Evolutionary conservation across 768 basidiomycete genomes (phyloP), one percentile per base, ranked within the genome.

Genomic region (Lenzites betulinus): DNA sequence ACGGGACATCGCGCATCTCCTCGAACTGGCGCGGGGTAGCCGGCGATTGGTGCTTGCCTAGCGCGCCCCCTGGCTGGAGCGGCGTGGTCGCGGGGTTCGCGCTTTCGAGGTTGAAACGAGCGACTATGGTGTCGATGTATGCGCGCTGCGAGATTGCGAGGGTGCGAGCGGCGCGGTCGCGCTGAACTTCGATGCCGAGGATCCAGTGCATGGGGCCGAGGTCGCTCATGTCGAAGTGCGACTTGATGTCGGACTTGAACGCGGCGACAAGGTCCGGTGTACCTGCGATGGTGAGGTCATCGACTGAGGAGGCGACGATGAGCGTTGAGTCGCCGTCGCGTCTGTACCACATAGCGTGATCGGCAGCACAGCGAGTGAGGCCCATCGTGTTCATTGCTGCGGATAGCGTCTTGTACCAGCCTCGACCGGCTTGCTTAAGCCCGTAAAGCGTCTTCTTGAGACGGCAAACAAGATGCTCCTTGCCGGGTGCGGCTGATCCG

Each of bases 401-500:
- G 39, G 23, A 33, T 18, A 69, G 25, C 9, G 7, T 60, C n/a
- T 61, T 20, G 55, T 70, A 60, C 71, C 71, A 72, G 1, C 20
- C 43, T 3, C 59, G 56, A 0, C 67, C 66, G 13, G 55, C 54
- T 44, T 72, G 71, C 39, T 70, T 70, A 2, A 76, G 64, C 4
- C 74, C 69, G 54, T 75, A 75, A 0, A 75, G 56, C 5, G 61
- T 30, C 26, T 62, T 57, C n/a, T 28, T 22, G 2, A 70, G 63
- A 1, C 28, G n/a, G 15, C 53, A 60, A 22, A 69, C 66, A 26
- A 54, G 57, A 11, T 68, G 63, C 18, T 38, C 26, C 9, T 49
- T 13, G 22, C 54, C 62, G 1, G 61, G n/a, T 12, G 44, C 11
- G 22, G 50, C 46, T 15, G 33, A 33, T 8, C 44, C 63, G 0